Evolutionary conservation across 2,329 filamentous ascomycete species (phyloP), one percentile per base, ranked within the genome.

Genomic region (Magnaporthiopsis poae): DNA sequence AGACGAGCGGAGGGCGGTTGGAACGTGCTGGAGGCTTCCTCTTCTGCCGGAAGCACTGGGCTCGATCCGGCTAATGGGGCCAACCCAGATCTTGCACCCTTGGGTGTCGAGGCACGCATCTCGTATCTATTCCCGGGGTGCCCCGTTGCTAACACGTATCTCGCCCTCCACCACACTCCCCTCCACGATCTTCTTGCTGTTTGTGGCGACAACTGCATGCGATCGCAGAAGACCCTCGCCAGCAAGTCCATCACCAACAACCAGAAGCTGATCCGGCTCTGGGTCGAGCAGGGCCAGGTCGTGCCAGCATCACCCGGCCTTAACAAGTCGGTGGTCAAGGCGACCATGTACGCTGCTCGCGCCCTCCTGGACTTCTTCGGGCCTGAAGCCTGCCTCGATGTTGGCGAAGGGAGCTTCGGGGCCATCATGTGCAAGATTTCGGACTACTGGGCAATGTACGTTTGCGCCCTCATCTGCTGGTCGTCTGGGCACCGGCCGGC

Each of bases 391-490:
- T 7, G 39, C 39, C 63, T 33, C 15, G 33, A 25, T 25, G 15
- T 65, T 18, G 21, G 18, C n/a, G 21, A 39, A 60, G 65, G 60
- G 59, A 64, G 68, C 62, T 52, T 25, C 9, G 46, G n/a, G 18
- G n/a, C 9, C 21, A 73, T 71, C 71, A 73, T 75, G 67, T 71
- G 69, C 25, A 78, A 81, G 65, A 75, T 85, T 60, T 80, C 80
- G 1, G 79, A 83, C 68, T 84, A 82, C 71, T 86, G 83, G 83
- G 80, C 77, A 39, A 71, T 86, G 63, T 86, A 87, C 70, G 80
- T 83, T 9, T 86, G 83, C 68, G 77, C 82, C 9, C 77, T 88
- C 64, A 82, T 87, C 69, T 86, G 82, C 75, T 88, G 85, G 85
- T 83, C 84, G 0, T 84, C 82, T 69, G 79, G 80, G 2, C 76